A percentile compares a stretch with the other conserved stretches of the same genome.
These are phyloP conservation scores for Metschnikowia koreensis DNA, from an alignment of 805 yeast genomes.

Conservation along the genomic window DNA sequence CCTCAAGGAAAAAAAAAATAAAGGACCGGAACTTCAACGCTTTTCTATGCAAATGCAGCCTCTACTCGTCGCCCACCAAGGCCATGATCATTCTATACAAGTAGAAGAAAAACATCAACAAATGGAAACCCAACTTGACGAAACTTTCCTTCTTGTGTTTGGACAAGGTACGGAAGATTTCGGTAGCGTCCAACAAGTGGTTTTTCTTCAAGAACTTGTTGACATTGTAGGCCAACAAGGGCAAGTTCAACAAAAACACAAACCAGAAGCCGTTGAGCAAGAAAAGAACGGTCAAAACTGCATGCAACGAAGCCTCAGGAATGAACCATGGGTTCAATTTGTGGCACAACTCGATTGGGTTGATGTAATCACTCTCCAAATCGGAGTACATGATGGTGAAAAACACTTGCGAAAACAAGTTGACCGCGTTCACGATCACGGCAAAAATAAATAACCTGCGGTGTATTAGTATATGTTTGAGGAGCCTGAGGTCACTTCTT, in stretches of 20 bases:
- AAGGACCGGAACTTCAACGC: neutral
- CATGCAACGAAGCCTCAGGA: conserved; percentile 89
- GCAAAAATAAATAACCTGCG: conserved; percentile 66
- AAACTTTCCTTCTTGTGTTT: conserved; percentile 92
- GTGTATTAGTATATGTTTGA: conserved; percentile 9
- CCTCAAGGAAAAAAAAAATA: neutral
- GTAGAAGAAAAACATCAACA: conserved; percentile 91
- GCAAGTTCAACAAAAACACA: conserved; percentile 76
- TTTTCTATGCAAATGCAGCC: too few species aligned
- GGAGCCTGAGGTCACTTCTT: neutral
- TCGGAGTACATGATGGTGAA: conserved; percentile 95
- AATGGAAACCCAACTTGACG: conserved; percentile 85
- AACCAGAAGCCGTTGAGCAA: conserved; percentile 91
- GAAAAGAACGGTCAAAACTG: conserved; percentile 62
- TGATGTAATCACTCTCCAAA: conserved; percentile 93
- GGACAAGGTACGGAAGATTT: conserved; percentile 89
- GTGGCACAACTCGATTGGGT: conserved; percentile 94
- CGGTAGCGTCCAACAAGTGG: conserved; percentile 93
- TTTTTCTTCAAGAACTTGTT: conserved; percentile 77
- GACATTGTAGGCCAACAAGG: conserved; percentile 79
- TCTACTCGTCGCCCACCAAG: conserved; percentile 62
- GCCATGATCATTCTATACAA: conserved; percentile 95
- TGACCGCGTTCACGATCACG: conserved; percentile 80
- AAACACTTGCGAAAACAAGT: conserved; percentile 88
- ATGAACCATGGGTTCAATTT: conserved; percentile 83